Percentiles rank a stretch among this genome's conserved stretches.
phyloP scores from a whole-genome alignment of 2,329 filamentous ascomycete species.

The Chrysosporium queenslandicum region DNA sequence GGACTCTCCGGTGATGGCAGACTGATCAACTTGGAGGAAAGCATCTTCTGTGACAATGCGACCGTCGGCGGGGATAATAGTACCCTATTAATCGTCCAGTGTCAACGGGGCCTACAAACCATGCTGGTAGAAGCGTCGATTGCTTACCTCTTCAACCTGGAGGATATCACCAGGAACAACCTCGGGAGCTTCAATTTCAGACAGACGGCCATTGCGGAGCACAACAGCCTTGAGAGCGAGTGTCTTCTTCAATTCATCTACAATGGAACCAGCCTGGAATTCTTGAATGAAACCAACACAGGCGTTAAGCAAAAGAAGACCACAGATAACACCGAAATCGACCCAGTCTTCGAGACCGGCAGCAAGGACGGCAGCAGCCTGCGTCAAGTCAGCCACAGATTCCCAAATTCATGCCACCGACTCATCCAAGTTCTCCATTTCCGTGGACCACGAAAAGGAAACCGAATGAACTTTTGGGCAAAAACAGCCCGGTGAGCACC shows the following conservation, averaged over 20 bases:
- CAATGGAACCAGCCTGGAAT: conserved; percentile 79
- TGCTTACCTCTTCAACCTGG: conserved; percentile 63
- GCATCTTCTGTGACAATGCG: conserved; percentile 73
- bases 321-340: conserved; percentile 86
- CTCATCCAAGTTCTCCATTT: no score
- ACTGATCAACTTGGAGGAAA: conserved; percentile 85
- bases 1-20: conserved; percentile 83
- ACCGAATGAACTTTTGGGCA: no score
- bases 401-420: not conserved
- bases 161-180: conserved; percentile 86
- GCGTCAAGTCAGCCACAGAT: conserved; percentile 11
- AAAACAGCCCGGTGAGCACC: conserved; percentile 24
- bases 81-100: conserved; percentile 54
- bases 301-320: conserved; percentile 72
- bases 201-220: conserved; percentile 65
- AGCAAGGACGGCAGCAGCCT: conserved; percentile 68
- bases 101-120: no score
- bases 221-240: conserved; percentile 80
- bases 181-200: conserved; percentile 71
- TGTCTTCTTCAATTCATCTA: conserved; percentile 84
- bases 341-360: conserved; percentile 82
- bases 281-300: conserved; percentile 80
- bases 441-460: no score
- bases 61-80: conserved; percentile 82
- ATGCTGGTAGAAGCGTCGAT: no score